Conservation (phyloP, 2,329 filamentous ascomycete species). For the Penicillium thymicola region DNA sequence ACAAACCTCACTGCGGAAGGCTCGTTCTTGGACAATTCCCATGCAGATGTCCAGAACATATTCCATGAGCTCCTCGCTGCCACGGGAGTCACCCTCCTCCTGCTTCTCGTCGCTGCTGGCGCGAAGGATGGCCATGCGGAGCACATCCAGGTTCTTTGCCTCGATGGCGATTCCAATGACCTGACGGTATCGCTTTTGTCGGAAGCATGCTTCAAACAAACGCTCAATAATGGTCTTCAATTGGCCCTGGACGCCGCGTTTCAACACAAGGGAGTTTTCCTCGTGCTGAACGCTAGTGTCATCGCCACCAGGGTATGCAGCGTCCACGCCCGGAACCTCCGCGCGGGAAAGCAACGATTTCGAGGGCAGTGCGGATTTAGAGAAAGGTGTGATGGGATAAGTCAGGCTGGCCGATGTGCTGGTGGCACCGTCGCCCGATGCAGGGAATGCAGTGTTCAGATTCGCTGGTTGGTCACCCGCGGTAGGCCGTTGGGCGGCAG, state of each 20-base stretch:
- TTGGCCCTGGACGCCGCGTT: slow-evolving; percentile 71
- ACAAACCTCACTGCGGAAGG: slow-evolving; percentile 67
- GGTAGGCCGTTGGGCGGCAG: slow-evolving; percentile 56
- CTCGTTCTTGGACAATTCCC: slow-evolving; percentile 93
- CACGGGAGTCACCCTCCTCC: slow-evolving; percentile 55
- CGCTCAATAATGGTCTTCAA: slow-evolving; percentile 81
- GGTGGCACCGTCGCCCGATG: slow-evolving; percentile 61
- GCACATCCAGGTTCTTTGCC: slow-evolving; percentile 83
- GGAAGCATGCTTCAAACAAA: slow-evolving; percentile 86
- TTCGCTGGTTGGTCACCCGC: slow-evolving; percentile 58
- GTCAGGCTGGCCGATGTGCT: slow-evolving; percentile 65
- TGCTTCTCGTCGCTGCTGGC: slow-evolving; percentile 83
- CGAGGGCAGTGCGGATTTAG: slow-evolving; percentile 85
- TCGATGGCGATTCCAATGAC: slow-evolving; percentile 97
- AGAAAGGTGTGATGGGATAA: slow-evolving; percentile 92
- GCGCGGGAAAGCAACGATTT: slow-evolving; percentile 91
- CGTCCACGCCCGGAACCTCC: slow-evolving; percentile 60
- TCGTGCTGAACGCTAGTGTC: slow-evolving; percentile 54
- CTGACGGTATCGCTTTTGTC: slow-evolving; percentile 83
- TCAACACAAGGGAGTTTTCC: slow-evolving; percentile 62
- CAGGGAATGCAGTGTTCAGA: slow-evolving; percentile 75
- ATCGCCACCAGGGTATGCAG: slow-evolving; percentile 54
- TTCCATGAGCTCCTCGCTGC: slow-evolving; percentile 91
- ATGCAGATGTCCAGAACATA: slow-evolving; percentile 95
- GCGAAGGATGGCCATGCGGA: slow-evolving; percentile 80